Evolutionary conservation across 1,284 basidiomycete species (phyloP).

Genomic region (Tilletia setariae): DNA sequence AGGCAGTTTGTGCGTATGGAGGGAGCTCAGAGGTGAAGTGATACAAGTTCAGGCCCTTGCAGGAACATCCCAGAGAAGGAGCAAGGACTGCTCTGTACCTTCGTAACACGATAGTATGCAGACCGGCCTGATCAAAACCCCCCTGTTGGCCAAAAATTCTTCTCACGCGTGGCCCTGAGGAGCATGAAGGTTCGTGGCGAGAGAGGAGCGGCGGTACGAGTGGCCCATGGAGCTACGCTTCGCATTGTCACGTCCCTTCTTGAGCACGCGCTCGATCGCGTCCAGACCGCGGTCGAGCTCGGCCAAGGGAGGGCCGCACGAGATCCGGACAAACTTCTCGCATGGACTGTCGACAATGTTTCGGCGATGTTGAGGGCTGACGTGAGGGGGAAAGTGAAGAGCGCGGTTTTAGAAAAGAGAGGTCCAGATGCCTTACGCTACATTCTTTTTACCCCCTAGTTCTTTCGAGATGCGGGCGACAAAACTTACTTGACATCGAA

Average conservation of each 20-base stretch:
- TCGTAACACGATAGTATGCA: no score
- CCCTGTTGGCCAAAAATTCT: no score
- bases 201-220: neutral
- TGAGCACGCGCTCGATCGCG: slow-evolving; percentile 75
- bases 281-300: slow-evolving; percentile 78
- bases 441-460: no score
- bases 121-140: no score
- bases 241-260: slow-evolving; percentile 64
- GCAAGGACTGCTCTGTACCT: no score
- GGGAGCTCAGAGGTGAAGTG: no score
- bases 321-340: slow-evolving; percentile 48
- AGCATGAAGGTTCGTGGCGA: neutral
- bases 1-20: no score
- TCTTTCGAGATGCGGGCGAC: no score
- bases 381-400: slow-evolving; percentile 61
- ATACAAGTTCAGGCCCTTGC: no score
- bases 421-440: no score
- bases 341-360: slow-evolving; percentile 79
- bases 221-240: neutral
- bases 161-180: neutral
- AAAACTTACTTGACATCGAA: slow-evolving; percentile 58
- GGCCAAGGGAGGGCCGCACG: slow-evolving; percentile 79
- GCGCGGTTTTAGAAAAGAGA: neutral
- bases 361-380: slow-evolving; percentile 63
- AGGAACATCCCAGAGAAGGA: no score